Evolutionary conservation across 305 asterid genomes (phyloP).

Genomic region (Solanum chacoense): DNA sequence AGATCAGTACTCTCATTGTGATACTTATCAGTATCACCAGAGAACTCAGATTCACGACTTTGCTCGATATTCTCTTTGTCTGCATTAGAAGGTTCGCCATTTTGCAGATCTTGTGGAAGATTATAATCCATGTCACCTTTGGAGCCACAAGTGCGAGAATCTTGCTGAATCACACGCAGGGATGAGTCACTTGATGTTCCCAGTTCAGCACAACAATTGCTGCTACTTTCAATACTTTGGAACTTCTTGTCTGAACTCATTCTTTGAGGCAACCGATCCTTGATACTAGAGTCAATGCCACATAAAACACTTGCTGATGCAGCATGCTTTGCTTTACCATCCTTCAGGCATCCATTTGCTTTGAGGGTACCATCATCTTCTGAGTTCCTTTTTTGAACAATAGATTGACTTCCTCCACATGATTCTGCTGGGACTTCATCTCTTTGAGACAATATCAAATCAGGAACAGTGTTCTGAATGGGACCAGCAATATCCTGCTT

Average conservation of each 20-base stretch:
- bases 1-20: constrained; percentile 38
- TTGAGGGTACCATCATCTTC: constrained; percentile 15
- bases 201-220: constrained; percentile 4
- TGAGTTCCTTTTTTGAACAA: background rate
- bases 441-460: constrained; percentile 6
- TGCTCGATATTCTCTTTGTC: constrained; percentile 11
- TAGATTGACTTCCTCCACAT: background rate
- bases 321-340: constrained; percentile 13
- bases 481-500: constrained; percentile 22
- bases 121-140: background rate
- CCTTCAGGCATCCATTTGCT: constrained; percentile 14
- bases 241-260: constrained; percentile 8
- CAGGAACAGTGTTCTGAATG: constrained; percentile 3
- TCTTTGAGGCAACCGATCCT: background rate
- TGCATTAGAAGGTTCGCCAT: constrained; percentile 14
- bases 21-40: constrained; percentile 28
- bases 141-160: background rate
- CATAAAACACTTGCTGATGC: constrained; percentile 12
- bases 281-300: constrained; percentile 7
- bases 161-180: background rate
- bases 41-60: constrained; percentile 11
- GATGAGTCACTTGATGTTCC: background rate
- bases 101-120: constrained; percentile 13
- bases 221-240: constrained; percentile 5
- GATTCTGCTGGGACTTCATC: constrained; percentile 12